Percentiles rank a stretch among this genome's conserved stretches.
Conservation (phyloP, 176 grass and related monocot genomes). For the Juncus effusus region DNA sequence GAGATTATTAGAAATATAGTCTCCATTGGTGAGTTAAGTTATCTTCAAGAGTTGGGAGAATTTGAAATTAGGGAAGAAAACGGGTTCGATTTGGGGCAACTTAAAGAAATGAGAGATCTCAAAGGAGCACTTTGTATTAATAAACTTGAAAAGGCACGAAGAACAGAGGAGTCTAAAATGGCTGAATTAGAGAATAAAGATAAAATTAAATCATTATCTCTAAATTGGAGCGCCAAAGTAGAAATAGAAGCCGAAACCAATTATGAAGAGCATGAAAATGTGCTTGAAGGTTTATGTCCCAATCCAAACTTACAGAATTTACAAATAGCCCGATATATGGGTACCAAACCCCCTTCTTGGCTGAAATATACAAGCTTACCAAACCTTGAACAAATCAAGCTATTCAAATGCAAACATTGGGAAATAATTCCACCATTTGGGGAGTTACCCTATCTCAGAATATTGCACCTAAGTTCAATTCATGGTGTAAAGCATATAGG, state of each 20-base stretch:
- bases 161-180: not conserved
- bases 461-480: conserved; percentile 25
- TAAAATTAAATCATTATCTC: conserved; percentile 25
- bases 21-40: conserved; percentile 20
- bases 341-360: conserved; percentile 27
- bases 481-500: conserved; percentile 20
- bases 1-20: conserved; percentile 17
- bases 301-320: conserved; percentile 37
- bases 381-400: conserved; percentile 29
- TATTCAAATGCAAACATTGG: conserved; percentile 24
- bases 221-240: conserved; percentile 19
- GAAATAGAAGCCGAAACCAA: too few relatives aligned
- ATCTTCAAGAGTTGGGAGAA: conserved; percentile 16
- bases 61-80: conserved; percentile 8
- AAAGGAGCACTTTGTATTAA: conserved; percentile 21
- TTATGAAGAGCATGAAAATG: conserved; percentile 8
- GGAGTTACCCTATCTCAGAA: conserved; percentile 27
- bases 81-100: conserved; percentile 14
- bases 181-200: conserved; percentile 28
- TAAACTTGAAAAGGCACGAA: conserved; percentile 24
- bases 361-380: not conserved
- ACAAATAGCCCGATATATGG: conserved; percentile 22
- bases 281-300: conserved; percentile 29
- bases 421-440: conserved; percentile 31
- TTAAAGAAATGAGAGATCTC: conserved; percentile 29